phyloP scores from a whole-genome alignment of 1,139 yeast genomes.

The Candida sanyaensis region DNA sequence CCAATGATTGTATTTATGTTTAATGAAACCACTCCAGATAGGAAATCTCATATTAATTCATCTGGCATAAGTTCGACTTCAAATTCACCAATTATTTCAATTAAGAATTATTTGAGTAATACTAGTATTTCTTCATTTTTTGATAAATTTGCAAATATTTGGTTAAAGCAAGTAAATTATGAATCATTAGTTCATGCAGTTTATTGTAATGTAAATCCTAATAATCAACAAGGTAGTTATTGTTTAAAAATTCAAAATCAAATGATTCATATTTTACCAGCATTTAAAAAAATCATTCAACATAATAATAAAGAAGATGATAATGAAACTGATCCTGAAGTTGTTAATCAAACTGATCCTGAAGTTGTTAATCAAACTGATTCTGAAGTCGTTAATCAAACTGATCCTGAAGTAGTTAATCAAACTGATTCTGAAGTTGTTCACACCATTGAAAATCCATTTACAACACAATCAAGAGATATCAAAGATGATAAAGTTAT shows the following conservation, averaged over 20 bases:
- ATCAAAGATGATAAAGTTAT: neutral
- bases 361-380: no score
- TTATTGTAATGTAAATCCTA: conserved; percentile 35
- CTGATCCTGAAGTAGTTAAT: no score
- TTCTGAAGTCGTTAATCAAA: no score
- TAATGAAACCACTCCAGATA: conserved; percentile 16
- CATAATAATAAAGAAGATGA: neutral
- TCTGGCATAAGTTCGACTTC: neutral
- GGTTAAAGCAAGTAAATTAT: conserved; percentile 35
- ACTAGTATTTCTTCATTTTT: conserved; percentile 33
- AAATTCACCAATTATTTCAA: conserved; percentile 20
- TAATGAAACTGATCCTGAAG: no score
- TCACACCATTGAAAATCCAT: no score
- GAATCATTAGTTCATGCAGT: conserved; percentile 38
- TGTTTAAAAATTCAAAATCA: conserved; percentile 37
- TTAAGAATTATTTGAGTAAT: conserved; percentile 24
- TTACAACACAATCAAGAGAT: neutral
- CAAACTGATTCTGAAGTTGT: no score
- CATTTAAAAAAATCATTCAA: conserved; percentile 19
- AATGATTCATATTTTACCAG: conserved; percentile 33
- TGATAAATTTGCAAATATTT: conserved; percentile 40
- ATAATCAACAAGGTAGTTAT: conserved; percentile 25
- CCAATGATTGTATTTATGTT: conserved; percentile 40
- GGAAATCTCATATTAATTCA: neutral
- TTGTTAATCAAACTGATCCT: no score